Percentiles rank a stretch among this genome's conserved stretches.
phyloP scores from a whole-genome alignment of 768 basidiomycete genomes.

The Mycena rebaudengoi region DNA sequence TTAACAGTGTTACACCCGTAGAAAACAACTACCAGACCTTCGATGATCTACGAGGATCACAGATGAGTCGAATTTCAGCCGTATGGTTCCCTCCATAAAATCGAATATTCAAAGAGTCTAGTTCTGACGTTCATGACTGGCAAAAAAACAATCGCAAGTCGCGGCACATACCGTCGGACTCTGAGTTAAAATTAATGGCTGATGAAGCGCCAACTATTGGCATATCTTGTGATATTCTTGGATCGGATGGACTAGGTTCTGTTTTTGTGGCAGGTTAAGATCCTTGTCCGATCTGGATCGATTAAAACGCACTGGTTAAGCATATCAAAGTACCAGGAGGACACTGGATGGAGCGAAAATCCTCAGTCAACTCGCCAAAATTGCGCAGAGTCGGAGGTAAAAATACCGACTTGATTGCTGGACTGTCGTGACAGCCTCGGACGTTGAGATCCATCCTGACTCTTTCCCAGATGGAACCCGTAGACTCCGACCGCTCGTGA shows the following conservation, averaged over 20 bases:
- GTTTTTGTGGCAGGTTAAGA: not conserved
- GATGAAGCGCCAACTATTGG: not conserved
- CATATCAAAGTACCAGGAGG: conserved; percentile 9
- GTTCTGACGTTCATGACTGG: not conserved
- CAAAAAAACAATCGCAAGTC: not conserved
- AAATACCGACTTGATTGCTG: not conserved
- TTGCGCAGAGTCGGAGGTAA: not conserved
- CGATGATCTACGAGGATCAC: conserved; percentile 1
- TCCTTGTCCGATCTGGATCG: not conserved
- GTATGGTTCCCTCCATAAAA: not conserved
- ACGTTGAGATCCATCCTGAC: not conserved
- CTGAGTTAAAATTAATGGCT: not conserved
- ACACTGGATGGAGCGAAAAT: conserved; percentile 5
- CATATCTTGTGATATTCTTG: not conserved
- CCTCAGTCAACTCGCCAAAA: not conserved
- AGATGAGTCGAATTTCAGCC: conserved; percentile 7
- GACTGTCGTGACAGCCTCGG: not conserved
- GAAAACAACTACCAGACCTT: not conserved
- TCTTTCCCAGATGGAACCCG: not conserved
- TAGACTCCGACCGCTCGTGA: too few species aligned
- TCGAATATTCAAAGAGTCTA: conserved; percentile 9
- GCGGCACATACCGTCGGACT: not conserved
- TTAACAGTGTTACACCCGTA: not conserved
- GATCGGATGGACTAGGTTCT: not conserved
- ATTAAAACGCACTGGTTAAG: not conserved